Conservation (phyloP, 139 green algal genomes). For the Volvox africanus region DNA sequence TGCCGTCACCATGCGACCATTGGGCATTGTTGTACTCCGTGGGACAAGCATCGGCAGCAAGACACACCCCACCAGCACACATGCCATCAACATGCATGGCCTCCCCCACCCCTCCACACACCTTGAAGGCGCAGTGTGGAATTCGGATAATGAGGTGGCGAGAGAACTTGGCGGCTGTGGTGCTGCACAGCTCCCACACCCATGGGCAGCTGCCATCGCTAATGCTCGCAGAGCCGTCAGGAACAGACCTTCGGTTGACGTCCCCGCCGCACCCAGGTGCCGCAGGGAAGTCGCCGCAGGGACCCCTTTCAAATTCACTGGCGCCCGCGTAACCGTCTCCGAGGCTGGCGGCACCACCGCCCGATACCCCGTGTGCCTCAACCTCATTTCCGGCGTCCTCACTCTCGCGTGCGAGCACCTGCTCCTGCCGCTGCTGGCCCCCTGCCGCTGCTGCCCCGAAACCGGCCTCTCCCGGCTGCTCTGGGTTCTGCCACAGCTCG, state of each 20-base stretch:
- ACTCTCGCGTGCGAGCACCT: not conserved
- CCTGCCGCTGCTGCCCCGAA: no score
- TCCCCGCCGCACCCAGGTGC: not conserved
- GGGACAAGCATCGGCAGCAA: no score
- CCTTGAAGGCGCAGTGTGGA: conserved; percentile 70
- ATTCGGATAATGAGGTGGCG: conserved; percentile 80
- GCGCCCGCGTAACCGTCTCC: not conserved
- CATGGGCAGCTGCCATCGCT: conserved; percentile 7
- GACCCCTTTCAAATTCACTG: not conserved
- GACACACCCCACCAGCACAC: no score
- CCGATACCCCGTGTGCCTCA: no score
- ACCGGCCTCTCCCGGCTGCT: not conserved
- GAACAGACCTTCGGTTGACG: no score
- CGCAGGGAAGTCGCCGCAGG: not conserved
- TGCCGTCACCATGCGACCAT: no score
- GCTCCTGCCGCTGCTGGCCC: not conserved
- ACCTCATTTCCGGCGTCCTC: not conserved
- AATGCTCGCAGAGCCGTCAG: no score
- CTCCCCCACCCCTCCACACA: not conserved
- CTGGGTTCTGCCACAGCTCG: not conserved
- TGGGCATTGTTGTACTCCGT: no score
- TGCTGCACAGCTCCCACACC: conserved; percentile 80
- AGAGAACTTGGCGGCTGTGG: conserved; percentile 77
- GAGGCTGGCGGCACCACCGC: not conserved
- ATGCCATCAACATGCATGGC: no score